Conservation (phyloP, 1,284 basidiomycete species). For the Microstroma glucosiphilum region DNA sequence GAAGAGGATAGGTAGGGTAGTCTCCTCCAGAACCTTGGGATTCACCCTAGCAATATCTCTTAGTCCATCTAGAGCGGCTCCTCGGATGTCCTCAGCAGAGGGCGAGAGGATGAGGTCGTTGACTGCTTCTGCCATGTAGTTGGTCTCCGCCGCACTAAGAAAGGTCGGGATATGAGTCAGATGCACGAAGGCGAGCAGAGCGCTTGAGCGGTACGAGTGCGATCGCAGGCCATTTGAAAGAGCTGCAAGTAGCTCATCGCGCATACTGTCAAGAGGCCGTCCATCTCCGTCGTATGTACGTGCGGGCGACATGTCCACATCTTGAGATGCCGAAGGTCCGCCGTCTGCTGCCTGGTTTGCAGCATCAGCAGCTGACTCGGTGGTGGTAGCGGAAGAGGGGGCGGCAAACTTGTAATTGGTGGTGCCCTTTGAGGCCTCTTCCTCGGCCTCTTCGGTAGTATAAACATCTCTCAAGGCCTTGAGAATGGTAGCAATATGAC, state of each 20-base stretch:
- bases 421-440: not conserved
- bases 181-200: constrained; percentile 31
- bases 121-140: constrained; percentile 69
- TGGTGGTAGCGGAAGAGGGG: not conserved
- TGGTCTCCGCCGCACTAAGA: constrained; percentile 66
- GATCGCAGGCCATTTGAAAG: constrained; percentile 35
- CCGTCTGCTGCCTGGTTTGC: not conserved
- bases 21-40: constrained; percentile 66
- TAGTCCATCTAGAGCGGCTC: constrained; percentile 22
- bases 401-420: constrained; percentile 3
- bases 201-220: constrained; percentile 24
- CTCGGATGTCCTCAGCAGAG: constrained; percentile 57
- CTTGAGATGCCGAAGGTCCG: too few species aligned
- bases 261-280: constrained; percentile 34
- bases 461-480: constrained; percentile 31
- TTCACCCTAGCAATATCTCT: constrained; percentile 34
- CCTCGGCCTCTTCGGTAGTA: constrained; percentile 6
- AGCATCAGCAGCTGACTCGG: not conserved
- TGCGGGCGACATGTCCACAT: not conserved
- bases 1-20: constrained; percentile 48
- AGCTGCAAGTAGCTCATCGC: constrained; percentile 29
- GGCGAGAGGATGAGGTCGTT: constrained; percentile 64
- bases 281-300: constrained; percentile 31
- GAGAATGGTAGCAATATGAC: constrained; percentile 36
- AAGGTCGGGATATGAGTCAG: constrained; percentile 51